phyloP scores from a whole-genome alignment of 108 stramenopile species.

The Asterionellopsis glacialis region DNA sequence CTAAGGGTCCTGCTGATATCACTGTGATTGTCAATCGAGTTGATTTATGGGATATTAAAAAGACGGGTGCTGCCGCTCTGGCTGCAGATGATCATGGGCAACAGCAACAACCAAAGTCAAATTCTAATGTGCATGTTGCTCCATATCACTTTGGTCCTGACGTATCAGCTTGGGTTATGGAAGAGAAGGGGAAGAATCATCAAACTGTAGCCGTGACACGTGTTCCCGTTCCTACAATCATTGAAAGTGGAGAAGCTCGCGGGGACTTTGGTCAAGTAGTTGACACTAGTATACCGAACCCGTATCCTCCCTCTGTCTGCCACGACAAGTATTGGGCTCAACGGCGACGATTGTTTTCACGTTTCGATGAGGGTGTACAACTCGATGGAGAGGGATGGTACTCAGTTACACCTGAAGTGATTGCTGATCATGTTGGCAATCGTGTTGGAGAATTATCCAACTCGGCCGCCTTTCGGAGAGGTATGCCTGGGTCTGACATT shows the following conservation, averaged over 20 bases:
- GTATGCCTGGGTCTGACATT: conserved; percentile 1
- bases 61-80: not conserved
- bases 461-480: not conserved
- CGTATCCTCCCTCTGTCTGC: conserved; percentile 60
- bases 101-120: not conserved
- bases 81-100: conserved; percentile 1
- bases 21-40: conserved; percentile 49
- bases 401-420: conserved; percentile 93
- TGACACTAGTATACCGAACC: conserved; percentile 48
- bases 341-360: conserved; percentile 85
- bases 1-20: conserved; percentile 24
- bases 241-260: not conserved
- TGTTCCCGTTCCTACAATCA: conserved; percentile 8
- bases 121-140: conserved; percentile 7
- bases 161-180: conserved; percentile 1
- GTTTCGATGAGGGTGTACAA: conserved; percentile 84
- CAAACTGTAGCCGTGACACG: conserved; percentile 19
- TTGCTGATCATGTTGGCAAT: conserved; percentile 84
- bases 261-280: conserved; percentile 16
- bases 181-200: not conserved
- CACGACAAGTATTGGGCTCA: conserved; percentile 96
- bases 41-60: conserved; percentile 38
- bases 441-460: conserved; percentile 48
- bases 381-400: conserved; percentile 96
- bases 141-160: conserved; percentile 19